Evolutionary conservation across 2,329 filamentous ascomycete genomes (phyloP).

Genomic region (Colletotrichum agaves): DNA sequence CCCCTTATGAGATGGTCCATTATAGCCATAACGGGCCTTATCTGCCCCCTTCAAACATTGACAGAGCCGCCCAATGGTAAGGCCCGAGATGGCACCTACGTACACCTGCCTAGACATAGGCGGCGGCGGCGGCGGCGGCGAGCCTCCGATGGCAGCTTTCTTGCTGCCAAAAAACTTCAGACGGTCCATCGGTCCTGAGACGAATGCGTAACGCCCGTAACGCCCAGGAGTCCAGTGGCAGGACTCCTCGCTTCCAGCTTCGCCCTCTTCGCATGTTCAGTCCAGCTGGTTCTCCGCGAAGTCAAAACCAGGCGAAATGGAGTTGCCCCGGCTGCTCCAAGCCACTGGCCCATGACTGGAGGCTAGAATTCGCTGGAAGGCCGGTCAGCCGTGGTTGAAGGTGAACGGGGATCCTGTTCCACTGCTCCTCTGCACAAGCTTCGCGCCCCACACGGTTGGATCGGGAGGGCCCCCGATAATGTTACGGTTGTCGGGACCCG

Average conservation of each 20-base stretch:
- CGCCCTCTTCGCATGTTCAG: slow-evolving; percentile 15
- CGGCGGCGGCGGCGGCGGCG: slow-evolving; percentile 6
- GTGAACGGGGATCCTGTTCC: neutral
- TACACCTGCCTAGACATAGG: neutral
- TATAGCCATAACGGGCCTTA: neutral
- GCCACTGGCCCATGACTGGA: neutral
- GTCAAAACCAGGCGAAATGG: neutral
- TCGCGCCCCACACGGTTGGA: neutral
- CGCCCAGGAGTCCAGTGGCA: slow-evolving; percentile 14
- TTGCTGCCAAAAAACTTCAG: neutral
- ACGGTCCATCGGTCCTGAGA: slow-evolving; percentile 29
- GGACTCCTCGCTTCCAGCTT: slow-evolving; percentile 6
- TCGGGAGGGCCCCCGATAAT: neutral
- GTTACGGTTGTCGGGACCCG: neutral
- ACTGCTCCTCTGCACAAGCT: slow-evolving; percentile 11
- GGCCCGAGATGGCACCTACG: neutral
- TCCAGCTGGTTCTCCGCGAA: slow-evolving; percentile 5
- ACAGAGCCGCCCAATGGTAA: slow-evolving; percentile 1
- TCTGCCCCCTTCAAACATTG: neutral
- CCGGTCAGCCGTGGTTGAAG: neutral
- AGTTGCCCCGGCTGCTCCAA: neutral
- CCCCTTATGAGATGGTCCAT: slow-evolving; percentile 22
- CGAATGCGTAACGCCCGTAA: slow-evolving; percentile 36
- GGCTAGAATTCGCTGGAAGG: neutral
- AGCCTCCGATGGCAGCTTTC: slow-evolving; percentile 29